These are phyloP conservation scores for Datisca glomerata DNA, from an alignment of 306 rosid genomes.

Conservation along the genomic window DNA sequence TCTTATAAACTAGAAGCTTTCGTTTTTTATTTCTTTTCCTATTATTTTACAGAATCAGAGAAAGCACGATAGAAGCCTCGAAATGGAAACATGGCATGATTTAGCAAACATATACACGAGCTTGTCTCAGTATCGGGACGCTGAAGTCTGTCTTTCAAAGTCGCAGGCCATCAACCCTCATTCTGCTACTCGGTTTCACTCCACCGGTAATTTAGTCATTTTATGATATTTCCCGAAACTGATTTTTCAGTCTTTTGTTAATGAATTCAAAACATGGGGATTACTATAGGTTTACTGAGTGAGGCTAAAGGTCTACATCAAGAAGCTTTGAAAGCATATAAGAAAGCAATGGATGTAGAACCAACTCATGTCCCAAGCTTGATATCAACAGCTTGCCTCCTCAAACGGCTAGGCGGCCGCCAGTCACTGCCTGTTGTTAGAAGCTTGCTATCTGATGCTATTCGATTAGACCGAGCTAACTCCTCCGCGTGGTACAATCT, in stretches of 20 bases:
- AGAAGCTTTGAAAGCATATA: constrained; percentile 64
- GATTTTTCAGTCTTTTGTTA: not conserved
- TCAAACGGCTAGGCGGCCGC: constrained; percentile 54
- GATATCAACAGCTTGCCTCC: constrained; percentile 64
- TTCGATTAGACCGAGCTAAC: constrained; percentile 61
- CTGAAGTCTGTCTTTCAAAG: constrained; percentile 78
- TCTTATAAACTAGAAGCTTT: too few species aligned
- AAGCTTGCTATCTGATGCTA: constrained; percentile 77
- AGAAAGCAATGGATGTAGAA: constrained; percentile 63
- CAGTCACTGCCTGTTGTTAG: constrained; percentile 55
- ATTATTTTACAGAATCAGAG: constrained; percentile 32
- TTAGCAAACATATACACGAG: constrained; percentile 56
- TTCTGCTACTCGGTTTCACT: constrained; percentile 84
- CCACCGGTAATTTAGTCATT: constrained; percentile 51
- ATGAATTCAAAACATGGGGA: constrained; percentile 6
- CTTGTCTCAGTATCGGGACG: constrained; percentile 72
- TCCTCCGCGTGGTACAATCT: constrained; percentile 87
- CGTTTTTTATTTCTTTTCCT: not conserved
- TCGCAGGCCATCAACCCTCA: constrained; percentile 62
- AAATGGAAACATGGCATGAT: constrained; percentile 91
- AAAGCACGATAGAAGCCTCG: constrained; percentile 48
- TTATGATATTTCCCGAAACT: too few species aligned
- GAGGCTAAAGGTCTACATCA: constrained; percentile 62
- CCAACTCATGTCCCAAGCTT: constrained; percentile 69
- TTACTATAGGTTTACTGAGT: constrained; percentile 44